Conservation (phyloP, 2,329 filamentous ascomycete genomes). For the Ascosphaera acerosa region DNA sequence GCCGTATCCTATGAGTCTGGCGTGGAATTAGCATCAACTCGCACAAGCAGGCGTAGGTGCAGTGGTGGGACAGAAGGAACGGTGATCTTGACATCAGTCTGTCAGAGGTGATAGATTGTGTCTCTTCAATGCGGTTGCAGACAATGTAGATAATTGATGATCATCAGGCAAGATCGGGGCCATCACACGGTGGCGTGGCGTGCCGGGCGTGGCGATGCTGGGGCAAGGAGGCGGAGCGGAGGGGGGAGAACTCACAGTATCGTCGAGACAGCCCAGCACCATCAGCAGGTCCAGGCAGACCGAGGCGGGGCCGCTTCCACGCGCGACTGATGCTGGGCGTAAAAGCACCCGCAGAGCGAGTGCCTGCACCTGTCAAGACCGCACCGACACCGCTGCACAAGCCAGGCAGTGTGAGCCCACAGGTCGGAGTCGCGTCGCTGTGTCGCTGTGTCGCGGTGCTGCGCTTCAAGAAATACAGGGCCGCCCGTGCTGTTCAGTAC, state of each 20-base stretch:
- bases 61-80: constrained; percentile 6
- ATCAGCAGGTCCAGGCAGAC: constrained; percentile 51
- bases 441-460: too few species aligned
- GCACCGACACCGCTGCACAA: too few species aligned
- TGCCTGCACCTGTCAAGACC: too few species aligned
- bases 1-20: too few species aligned
- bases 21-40: too few species aligned
- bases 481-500: too few species aligned
- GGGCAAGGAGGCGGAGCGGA: constrained; percentile 5
- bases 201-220: constrained; percentile 1
- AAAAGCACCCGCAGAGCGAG: too few species aligned
- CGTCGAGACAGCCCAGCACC: constrained; percentile 71
- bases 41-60: too few species aligned
- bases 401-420: too few species aligned
- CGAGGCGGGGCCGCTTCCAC: constrained; percentile 23
- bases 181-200: constrained; percentile 2
- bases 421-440: too few species aligned
- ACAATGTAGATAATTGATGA: constrained; percentile 97
- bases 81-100: constrained; percentile 38
- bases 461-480: too few species aligned
- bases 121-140: constrained; percentile 80
- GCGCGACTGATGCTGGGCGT: constrained; percentile 13
- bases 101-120: constrained; percentile 42
- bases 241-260: constrained; percentile 49
- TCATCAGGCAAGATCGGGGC: constrained; percentile 61